Conservation (phyloP, 345 rosid species). For the Limnanthes douglasii region DNA sequence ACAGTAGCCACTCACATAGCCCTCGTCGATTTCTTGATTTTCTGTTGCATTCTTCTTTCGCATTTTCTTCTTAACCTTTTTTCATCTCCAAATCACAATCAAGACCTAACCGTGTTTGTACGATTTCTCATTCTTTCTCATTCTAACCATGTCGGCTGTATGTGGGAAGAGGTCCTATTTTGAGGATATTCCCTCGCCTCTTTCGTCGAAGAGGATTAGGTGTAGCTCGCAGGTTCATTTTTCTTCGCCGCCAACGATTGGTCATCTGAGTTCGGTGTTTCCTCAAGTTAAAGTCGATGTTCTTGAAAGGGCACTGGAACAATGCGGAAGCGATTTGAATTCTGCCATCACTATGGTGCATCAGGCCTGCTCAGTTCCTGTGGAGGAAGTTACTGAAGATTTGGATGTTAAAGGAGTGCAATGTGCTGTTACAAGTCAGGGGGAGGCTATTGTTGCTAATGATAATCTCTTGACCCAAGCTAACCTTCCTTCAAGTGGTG, state of each 20-base stretch:
- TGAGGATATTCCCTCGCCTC: slow-evolving; percentile 55
- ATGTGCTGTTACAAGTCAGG: slow-evolving; percentile 13
- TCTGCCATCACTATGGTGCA: slow-evolving; percentile 51
- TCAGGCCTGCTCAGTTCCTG: slow-evolving; percentile 28
- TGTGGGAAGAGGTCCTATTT: slow-evolving; percentile 72
- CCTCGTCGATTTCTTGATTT: no score
- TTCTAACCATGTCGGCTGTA: slow-evolving; percentile 44
- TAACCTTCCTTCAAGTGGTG: slow-evolving; percentile 33
- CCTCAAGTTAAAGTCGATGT: slow-evolving; percentile 51
- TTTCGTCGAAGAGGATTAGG: slow-evolving; percentile 43
- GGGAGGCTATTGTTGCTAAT: slow-evolving; percentile 12
- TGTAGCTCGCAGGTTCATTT: slow-evolving; percentile 29
- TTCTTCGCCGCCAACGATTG: slow-evolving; percentile 19
- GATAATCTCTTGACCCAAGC: slow-evolving; percentile 7
- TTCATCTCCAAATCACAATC: no score
- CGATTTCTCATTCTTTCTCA: no score
- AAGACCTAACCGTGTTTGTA: no score
- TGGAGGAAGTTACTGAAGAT: slow-evolving; percentile 14
- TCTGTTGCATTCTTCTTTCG: no score
- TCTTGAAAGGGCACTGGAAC: slow-evolving; percentile 56
- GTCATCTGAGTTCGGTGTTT: slow-evolving; percentile 33
- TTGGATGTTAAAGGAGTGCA: slow-evolving; percentile 8
- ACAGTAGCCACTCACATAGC: no score
- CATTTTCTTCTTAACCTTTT: no score
- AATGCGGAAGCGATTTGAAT: slow-evolving; percentile 56